Conservation (phyloP, 331 rosid genomes). For the Dryas integrifolia region DNA sequence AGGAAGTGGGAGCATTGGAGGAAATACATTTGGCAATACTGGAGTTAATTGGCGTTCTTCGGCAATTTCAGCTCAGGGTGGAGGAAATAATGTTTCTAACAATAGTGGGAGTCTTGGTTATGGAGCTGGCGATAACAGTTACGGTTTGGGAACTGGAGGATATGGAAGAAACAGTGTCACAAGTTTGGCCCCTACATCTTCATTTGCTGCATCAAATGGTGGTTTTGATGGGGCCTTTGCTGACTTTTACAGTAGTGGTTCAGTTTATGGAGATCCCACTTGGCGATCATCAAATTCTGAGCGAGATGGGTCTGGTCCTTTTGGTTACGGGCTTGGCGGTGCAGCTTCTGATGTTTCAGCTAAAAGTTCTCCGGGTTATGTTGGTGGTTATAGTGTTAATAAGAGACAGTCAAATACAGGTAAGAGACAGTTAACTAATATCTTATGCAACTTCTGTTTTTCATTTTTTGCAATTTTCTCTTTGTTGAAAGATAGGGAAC, state of each 20-base stretch:
- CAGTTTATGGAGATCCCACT: constrained; percentile 70
- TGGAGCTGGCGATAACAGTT: constrained; percentile 59
- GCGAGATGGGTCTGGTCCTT: constrained; percentile 63
- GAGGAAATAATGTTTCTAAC: constrained; percentile 50
- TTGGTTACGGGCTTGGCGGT: constrained; percentile 69
- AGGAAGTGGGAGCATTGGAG: constrained; percentile 59
- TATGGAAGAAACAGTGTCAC: constrained; percentile 62
- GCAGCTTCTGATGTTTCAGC: constrained; percentile 65
- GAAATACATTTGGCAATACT: constrained; percentile 51
- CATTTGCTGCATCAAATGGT: constrained; percentile 67
- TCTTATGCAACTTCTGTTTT: constrained; percentile 15
- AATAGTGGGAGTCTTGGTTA: constrained; percentile 58
- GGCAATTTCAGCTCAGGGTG: constrained; percentile 56
- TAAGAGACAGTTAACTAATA: constrained; percentile 34
- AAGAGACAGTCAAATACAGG: constrained; percentile 91
- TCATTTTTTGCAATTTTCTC: background rate
- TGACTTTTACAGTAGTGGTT: constrained; percentile 52
- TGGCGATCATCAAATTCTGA: constrained; percentile 75
- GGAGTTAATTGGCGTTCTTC: constrained; percentile 74
- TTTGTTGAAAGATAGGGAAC: background rate
- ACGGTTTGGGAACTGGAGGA: constrained; percentile 58
- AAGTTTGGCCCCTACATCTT: constrained; percentile 49
- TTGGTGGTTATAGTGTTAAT: constrained; percentile 80
- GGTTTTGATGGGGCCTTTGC: constrained; percentile 64
- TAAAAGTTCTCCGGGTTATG: constrained; percentile 66